Evolutionary conservation across 371 early-diverging fungal genomes (phyloP).

Genomic region (Mucor lusitanicus): DNA sequence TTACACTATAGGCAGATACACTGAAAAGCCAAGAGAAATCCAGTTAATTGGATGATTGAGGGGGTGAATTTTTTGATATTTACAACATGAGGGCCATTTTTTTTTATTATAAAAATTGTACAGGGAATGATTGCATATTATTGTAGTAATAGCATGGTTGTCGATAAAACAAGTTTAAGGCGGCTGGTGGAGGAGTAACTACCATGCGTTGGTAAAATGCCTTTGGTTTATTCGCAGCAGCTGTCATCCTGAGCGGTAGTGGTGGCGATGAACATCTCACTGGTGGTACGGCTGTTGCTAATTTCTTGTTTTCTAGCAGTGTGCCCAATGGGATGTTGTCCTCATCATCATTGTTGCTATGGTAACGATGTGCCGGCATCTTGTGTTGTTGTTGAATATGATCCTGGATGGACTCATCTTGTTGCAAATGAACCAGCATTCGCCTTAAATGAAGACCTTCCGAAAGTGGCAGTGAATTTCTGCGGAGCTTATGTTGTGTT

Average conservation of each 20-base stretch:
- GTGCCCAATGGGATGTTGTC: conserved; percentile 17
- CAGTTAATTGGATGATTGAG: background rate
- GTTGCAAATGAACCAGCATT: conserved; percentile 14
- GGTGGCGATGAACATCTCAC: background rate
- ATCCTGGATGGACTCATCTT: background rate
- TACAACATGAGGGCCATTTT: background rate
- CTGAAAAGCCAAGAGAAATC: background rate
- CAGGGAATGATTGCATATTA: conserved; percentile 1
- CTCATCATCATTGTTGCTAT: conserved; percentile 5
- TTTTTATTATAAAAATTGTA: conserved; percentile 8
- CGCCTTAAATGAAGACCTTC: conserved; percentile 17
- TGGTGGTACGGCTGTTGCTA: background rate
- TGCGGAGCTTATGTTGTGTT: conserved; percentile 21
- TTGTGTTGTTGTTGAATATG: background rate
- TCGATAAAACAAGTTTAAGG: background rate
- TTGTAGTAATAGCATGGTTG: conserved; percentile 6
- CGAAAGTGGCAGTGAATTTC: conserved; percentile 13
- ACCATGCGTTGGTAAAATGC: background rate
- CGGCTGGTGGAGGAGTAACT: background rate
- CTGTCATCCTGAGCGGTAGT: background rate
- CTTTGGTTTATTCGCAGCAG: background rate
- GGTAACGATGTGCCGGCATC: background rate
- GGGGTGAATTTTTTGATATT: background rate
- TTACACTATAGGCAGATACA: background rate
- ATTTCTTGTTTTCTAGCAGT: conserved; percentile 6